These are phyloP conservation scores for Solanum commersonii DNA, from an alignment of 257 asterid genomes.

Conservation along the genomic window DNA sequence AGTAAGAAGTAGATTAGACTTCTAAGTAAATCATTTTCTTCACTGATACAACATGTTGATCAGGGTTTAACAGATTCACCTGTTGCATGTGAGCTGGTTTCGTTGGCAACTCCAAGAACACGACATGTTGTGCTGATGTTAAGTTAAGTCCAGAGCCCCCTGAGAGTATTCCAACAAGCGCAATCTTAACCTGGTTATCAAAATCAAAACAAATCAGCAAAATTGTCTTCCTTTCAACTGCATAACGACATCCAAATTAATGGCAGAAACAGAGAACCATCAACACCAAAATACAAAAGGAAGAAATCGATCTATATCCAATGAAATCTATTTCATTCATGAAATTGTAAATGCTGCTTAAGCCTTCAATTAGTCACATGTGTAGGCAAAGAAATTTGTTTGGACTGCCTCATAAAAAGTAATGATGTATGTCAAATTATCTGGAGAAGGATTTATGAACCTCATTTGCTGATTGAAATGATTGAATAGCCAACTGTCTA, in stretches of 20 bases:
- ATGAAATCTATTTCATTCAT: neutral
- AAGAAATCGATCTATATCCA: neutral
- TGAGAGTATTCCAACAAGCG: conserved; percentile 86
- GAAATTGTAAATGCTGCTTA: neutral
- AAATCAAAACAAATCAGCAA: neutral
- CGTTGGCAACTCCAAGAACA: conserved; percentile 81
- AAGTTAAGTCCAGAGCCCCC: conserved; percentile 93
- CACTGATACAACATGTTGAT: neutral
- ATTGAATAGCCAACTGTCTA: conserved; percentile 60
- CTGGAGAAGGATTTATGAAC: conserved; percentile 19
- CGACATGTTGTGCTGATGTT: conserved; percentile 87
- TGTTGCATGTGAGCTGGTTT: conserved; percentile 69
- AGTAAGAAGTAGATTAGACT: neutral
- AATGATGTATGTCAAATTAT: neutral
- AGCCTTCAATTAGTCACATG: neutral
- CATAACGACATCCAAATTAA: neutral
- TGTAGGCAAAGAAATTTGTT: neutral
- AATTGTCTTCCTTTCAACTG: neutral
- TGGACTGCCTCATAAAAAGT: neutral
- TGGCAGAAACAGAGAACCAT: neutral
- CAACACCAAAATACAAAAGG: neutral
- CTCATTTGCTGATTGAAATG: conserved; percentile 76
- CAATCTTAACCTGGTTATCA: conserved; percentile 64
- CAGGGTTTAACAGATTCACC: conserved; percentile 28
- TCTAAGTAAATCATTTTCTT: neutral